A percentile compares a stretch with the other conserved stretches of the same genome.
Conservation (phyloP, 108 stramenopile genomes). For the Aurantiochytrium sp. region DNA sequence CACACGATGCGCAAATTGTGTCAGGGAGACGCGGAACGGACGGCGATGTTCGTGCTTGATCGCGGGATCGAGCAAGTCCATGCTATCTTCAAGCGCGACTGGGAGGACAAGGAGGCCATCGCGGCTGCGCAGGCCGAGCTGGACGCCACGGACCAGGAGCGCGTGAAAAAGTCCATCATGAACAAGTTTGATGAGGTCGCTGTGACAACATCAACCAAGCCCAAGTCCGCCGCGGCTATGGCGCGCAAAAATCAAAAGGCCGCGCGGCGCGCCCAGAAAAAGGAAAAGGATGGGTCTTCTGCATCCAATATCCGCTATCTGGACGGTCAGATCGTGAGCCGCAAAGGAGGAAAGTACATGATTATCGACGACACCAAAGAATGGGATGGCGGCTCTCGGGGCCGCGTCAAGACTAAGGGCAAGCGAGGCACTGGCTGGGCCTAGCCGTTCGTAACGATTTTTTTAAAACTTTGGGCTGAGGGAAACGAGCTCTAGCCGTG, state of each 20-base stretch:
- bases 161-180: neutral
- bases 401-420: constrained; percentile 16
- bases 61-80: neutral
- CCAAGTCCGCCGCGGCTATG: neutral
- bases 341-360: neutral
- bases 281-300: neutral
- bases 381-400: neutral
- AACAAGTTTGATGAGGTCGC: constrained; percentile 2
- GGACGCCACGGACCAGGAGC: neutral
- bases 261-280: neutral
- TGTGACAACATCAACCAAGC: neutral
- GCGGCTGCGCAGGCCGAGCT: neutral
- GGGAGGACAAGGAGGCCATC: neutral
- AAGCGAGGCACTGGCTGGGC: constrained; percentile 20
- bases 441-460: neutral
- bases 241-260: neutral
- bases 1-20: neutral
- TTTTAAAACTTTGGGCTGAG: too few species aligned
- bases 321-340: constrained; percentile 19
- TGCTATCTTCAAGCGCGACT: neutral
- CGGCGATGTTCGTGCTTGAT: constrained; percentile 4
- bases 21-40: neutral
- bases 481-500: too few species aligned
- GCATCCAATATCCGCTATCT: neutral
- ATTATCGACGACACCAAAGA: neutral